A percentile compares a stretch with the other conserved stretches of the same genome.
Evolutionary conservation across 2,329 filamentous ascomycete genomes (phyloP).

Genomic region (Diaporthe eres): DNA sequence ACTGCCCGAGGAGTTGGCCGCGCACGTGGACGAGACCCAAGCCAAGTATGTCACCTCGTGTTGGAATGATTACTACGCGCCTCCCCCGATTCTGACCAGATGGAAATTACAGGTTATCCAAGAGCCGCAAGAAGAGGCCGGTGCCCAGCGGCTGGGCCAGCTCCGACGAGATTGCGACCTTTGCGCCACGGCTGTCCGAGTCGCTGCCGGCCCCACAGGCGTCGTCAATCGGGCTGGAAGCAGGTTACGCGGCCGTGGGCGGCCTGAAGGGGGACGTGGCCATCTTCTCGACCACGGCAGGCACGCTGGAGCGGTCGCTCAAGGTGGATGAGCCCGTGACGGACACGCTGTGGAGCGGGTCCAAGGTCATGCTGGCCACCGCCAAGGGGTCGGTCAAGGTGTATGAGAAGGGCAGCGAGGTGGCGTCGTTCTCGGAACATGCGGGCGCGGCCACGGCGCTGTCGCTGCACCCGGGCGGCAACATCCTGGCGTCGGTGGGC

Average conservation of each 20-base stretch:
- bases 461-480: constrained; percentile 84
- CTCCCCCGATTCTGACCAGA: constrained; percentile 22
- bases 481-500: constrained; percentile 88
- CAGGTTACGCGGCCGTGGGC: constrained; percentile 79
- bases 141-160: constrained; percentile 89
- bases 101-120: constrained; percentile 76
- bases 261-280: constrained; percentile 81
- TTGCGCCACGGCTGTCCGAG: constrained; percentile 61
- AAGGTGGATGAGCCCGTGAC: constrained; percentile 79
- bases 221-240: constrained; percentile 65
- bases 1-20: constrained; percentile 79
- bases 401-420: constrained; percentile 79
- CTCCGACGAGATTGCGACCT: constrained; percentile 74
- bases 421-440: constrained; percentile 82
- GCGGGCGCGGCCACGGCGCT: constrained; percentile 84
- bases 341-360: constrained; percentile 73
- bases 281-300: constrained; percentile 80
- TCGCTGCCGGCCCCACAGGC: constrained; percentile 63
- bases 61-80: background rate
- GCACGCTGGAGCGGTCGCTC: constrained; percentile 77
- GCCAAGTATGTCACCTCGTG: constrained; percentile 72
- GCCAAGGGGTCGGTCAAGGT: constrained; percentile 84
- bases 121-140: constrained; percentile 89
- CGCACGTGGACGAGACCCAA: constrained; percentile 85
- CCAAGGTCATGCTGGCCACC: constrained; percentile 80